Percentiles rank a stretch among this genome's conserved stretches.
phyloP scores from a whole-genome alignment of 108 stramenopile genomes.

The Schizochytrium sp. region DNA sequence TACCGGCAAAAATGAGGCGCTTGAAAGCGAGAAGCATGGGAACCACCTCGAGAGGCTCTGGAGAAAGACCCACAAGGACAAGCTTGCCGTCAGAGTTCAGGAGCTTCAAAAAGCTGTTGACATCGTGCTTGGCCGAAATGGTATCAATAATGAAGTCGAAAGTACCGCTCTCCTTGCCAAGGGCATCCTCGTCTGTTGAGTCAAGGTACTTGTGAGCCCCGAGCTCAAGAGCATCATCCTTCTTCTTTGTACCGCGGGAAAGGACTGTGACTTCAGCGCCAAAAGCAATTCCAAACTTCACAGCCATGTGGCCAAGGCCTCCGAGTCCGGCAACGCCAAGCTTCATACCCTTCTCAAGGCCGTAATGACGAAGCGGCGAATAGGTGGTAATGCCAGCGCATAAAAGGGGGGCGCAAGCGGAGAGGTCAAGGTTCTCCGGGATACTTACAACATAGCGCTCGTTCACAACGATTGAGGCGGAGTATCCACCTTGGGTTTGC shows the following conservation, averaged over 20 bases:
- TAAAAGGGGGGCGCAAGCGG: slow-evolving; percentile 70
- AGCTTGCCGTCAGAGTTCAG: slow-evolving; percentile 68
- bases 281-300: slow-evolving; percentile 77
- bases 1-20: slow-evolving; percentile 63
- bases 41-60: slow-evolving; percentile 5
- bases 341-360: slow-evolving; percentile 65
- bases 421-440: slow-evolving; percentile 69
- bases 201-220: slow-evolving; percentile 70
- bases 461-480: slow-evolving; percentile 68
- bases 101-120: slow-evolving; percentile 61
- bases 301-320: slow-evolving; percentile 79
- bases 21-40: slow-evolving; percentile 60
- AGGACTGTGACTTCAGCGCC: slow-evolving; percentile 72
- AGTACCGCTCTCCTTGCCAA: slow-evolving; percentile 67
- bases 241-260: slow-evolving; percentile 71
- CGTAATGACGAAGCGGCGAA: slow-evolving; percentile 72
- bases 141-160: slow-evolving; percentile 77
- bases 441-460: slow-evolving; percentile 72
- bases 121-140: slow-evolving; percentile 69
- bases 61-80: slow-evolving; percentile 67
- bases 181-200: slow-evolving; percentile 67
- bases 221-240: slow-evolving; percentile 68
- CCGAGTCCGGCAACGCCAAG: slow-evolving; percentile 79
- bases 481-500: slow-evolving; percentile 73
- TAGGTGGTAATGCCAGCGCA: slow-evolving; percentile 83